Conservation (phyloP, 1,284 basidiomycete species). For the Violaceomyces palustris region DNA sequence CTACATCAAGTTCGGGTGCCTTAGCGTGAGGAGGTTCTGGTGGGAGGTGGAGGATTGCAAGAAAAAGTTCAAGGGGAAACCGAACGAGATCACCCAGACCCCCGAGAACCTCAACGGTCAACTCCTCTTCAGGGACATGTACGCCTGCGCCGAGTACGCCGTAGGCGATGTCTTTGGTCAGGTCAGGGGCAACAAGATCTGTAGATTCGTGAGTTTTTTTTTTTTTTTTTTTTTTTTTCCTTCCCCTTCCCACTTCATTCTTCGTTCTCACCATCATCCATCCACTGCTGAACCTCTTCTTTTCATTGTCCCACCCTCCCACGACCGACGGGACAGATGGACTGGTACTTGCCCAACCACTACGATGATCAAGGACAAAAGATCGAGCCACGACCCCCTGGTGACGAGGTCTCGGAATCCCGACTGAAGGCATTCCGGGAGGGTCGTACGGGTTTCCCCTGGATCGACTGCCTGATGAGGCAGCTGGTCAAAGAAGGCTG, state of each 20-base stretch:
- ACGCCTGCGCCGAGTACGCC: conserved; percentile 55
- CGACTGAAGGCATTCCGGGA: conserved; percentile 55
- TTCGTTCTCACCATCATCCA: no score
- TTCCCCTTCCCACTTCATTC: no score
- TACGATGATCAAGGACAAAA: conserved; percentile 53
- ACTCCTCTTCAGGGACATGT: conserved; percentile 57
- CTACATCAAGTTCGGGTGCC: conserved; percentile 58
- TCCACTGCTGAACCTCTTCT: no score
- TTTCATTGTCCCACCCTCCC: no score
- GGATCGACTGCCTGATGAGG: conserved; percentile 58
- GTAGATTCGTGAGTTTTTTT: conserved; percentile 46
- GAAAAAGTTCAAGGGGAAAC: conserved; percentile 38
- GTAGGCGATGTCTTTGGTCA: conserved; percentile 53
- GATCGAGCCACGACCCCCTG: conserved; percentile 54
- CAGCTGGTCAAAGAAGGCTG: conserved; percentile 56
- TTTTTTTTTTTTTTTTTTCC: no score
- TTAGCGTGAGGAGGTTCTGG: conserved; percentile 52
- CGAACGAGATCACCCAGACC: conserved; percentile 17
- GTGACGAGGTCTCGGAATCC: conserved; percentile 54
- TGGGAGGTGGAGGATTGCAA: conserved; percentile 31
- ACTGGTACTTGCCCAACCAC: conserved; percentile 56
- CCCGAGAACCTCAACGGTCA: conserved; percentile 47
- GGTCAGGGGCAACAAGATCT: conserved; percentile 55
- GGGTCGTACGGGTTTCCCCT: conserved; percentile 58
- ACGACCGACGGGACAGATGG: conserved; percentile 30